These are phyloP conservation scores for Soucietia sequanensis DNA, from an alignment of 805 yeast genomes.

Conservation along the genomic window DNA sequence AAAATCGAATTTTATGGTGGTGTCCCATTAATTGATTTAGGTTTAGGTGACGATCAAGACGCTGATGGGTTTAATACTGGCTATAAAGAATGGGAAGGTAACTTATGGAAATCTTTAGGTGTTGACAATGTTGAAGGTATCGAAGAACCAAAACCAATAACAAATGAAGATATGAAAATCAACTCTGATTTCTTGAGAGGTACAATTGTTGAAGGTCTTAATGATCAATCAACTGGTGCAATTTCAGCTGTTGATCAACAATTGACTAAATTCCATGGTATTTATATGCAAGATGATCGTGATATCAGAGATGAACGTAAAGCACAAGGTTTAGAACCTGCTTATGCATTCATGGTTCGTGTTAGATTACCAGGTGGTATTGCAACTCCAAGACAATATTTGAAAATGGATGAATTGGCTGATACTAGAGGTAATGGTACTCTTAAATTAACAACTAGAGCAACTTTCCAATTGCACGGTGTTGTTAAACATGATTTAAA, in stretches of 20 bases:
- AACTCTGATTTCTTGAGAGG: slow-evolving; percentile 89
- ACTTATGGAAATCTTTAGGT: slow-evolving; percentile 84
- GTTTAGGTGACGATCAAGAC: slow-evolving; percentile 96
- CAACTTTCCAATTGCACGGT: slow-evolving; percentile 96
- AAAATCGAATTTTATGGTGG: slow-evolving; percentile 73
- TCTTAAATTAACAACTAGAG: slow-evolving; percentile 91
- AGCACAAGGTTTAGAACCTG: slow-evolving; percentile 91
- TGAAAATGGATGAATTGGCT: slow-evolving; percentile 77
- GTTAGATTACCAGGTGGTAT: slow-evolving; percentile 93
- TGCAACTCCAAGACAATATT: slow-evolving; percentile 87
- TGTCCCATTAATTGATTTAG: slow-evolving; percentile 67
- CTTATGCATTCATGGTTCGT: slow-evolving; percentile 95
- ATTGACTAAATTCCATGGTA: slow-evolving; percentile 95
- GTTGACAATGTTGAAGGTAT: slow-evolving; percentile 78
- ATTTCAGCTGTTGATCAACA: slow-evolving; percentile 90
- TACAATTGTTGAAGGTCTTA: slow-evolving; percentile 82
- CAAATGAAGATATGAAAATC: slow-evolving; percentile 93
- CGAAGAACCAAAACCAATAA: slow-evolving; percentile 86
- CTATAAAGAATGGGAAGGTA: slow-evolving; percentile 82
- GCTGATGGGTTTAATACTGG: slow-evolving; percentile 95
- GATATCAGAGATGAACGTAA: slow-evolving; percentile 92
- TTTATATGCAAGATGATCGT: slow-evolving; percentile 98
- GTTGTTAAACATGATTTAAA: slow-evolving; percentile 85
- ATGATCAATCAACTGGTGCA: slow-evolving; percentile 84
- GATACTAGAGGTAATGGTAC: slow-evolving; percentile 88